phyloP scores from a whole-genome alignment of 2,329 filamentous ascomycete genomes.

The Alternaria arborescens region DNA sequence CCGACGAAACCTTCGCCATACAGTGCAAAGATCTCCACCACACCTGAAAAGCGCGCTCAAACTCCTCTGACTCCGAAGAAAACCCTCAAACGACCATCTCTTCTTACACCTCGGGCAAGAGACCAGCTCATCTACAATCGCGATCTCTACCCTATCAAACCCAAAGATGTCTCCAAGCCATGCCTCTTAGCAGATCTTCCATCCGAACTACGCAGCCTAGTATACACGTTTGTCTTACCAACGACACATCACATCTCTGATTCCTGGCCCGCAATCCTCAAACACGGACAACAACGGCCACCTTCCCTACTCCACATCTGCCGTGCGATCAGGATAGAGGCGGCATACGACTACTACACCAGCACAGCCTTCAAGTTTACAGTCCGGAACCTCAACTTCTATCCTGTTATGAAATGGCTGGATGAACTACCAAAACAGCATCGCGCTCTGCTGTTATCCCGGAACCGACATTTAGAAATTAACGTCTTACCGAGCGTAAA shows the following conservation, averaged over 20 bases:
- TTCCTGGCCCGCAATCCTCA: background rate
- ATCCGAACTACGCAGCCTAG: slow-evolving; percentile 13
- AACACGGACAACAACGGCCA: background rate
- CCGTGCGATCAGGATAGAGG: slow-evolving; percentile 40
- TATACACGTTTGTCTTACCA: slow-evolving; percentile 21
- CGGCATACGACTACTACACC: slow-evolving; percentile 38
- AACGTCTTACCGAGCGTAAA: slow-evolving; percentile 13
- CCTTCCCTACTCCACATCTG: slow-evolving; percentile 29
- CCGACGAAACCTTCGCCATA: background rate
- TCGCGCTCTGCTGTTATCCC: slow-evolving; percentile 20
- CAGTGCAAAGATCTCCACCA: background rate
- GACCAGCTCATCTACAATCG: slow-evolving; percentile 5
- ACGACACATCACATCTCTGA: background rate
- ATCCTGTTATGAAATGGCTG: slow-evolving; percentile 23
- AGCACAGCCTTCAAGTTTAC: slow-evolving; percentile 25
- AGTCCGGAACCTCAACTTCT: slow-evolving; percentile 31
- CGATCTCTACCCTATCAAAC: slow-evolving; percentile 10
- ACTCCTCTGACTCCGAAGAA: background rate
- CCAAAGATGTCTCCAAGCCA: slow-evolving; percentile 6
- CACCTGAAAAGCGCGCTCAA: background rate
- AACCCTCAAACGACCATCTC: slow-evolving; percentile 13
- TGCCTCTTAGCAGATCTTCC: slow-evolving; percentile 9
- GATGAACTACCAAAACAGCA: slow-evolving; percentile 24
- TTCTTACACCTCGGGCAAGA: slow-evolving; percentile 11
- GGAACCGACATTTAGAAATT: slow-evolving; percentile 27